Conservation (phyloP, 257 asterid genomes). For the Plectranthus barbatus region DNA sequence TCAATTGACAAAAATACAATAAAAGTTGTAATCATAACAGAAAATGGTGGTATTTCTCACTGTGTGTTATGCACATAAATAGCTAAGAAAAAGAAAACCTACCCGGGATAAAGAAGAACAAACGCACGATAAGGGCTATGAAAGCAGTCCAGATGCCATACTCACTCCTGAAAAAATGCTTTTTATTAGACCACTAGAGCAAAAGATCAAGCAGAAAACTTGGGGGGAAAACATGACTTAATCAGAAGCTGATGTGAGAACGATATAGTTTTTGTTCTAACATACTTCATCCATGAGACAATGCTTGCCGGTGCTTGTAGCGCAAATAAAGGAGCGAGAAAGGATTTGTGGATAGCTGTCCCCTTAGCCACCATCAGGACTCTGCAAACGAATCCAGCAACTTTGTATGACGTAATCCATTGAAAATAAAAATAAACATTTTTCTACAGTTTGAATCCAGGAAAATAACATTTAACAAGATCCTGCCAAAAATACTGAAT, state of each 20-base stretch:
- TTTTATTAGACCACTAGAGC: slow-evolving; percentile 1
- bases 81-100: slow-evolving; percentile 10
- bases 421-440: too few species aligned
- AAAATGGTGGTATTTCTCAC: neutral
- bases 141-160: slow-evolving; percentile 96
- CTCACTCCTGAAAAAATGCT: slow-evolving; percentile 60
- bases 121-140: slow-evolving; percentile 82
- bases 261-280: neutral
- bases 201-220: slow-evolving; percentile 10
- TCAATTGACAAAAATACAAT: neutral
- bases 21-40: neutral
- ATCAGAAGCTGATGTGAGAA: neutral
- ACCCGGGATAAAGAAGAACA: slow-evolving; percentile 83
- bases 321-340: slow-evolving; percentile 80
- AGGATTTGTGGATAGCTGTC: slow-evolving; percentile 72
- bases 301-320: slow-evolving; percentile 72
- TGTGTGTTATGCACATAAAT: neutral
- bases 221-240: neutral
- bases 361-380: slow-evolving; percentile 75
- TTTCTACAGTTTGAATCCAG: neutral
- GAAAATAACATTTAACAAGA: neutral
- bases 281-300: slow-evolving; percentile 84
- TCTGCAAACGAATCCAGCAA: slow-evolving; percentile 30
- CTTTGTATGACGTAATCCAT: neutral
- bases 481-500: neutral